Evolutionary conservation across 768 basidiomycete species (phyloP), one percentile per base, ranked within the genome.

Genomic region (Tricholomella constricta): DNA sequence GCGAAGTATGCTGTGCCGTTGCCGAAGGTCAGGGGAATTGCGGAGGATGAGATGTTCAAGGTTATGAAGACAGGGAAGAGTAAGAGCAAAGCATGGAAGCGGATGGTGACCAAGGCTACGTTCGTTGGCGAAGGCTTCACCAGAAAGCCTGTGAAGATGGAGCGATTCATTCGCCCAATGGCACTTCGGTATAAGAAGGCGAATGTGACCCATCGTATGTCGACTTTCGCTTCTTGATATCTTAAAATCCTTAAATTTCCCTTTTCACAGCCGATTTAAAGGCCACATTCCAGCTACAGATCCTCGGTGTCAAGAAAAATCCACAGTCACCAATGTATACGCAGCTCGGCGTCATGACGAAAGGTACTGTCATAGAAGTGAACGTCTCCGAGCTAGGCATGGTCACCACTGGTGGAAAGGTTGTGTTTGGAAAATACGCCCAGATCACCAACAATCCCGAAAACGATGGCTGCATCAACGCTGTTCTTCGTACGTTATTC

Each of bases 1-100:
- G 96, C 96, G 15, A 98, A 97, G 72, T 99, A 92, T 73, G 85
- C 94, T 15, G 97, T 99, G 2, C 97, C 97, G 4, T 68, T 99
- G 56, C 97, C 97, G 44, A 96, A 94, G 74, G 97, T 99, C 47
- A 78, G 96, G 54, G 97, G 97, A 17, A 98, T 99, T 62, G 95
- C 96, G 14, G 97, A 99, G 71, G 97, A 98, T 64, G 97, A 99
- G 79, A 97, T 94, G 90, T 99, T 99, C 81, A 98, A 95, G 78
- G 97, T 99, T 26, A 78, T 99, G 80, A 92, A 94, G 78, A 94
- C 96, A 1, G 97, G 97, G 50, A 98, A 98, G 78, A 89, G 82
- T 67, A 97, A 94, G 75, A 86, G 83, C 65, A 99, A 98, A 73
- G 82, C 90, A 15, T 99, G 97, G 97, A 99, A 99, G 76, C 85